Evolutionary conservation across 805 yeast genomes (phyloP), one percentile per base, ranked within the genome.

Genomic region (Wickerhamomyces silvicola): DNA sequence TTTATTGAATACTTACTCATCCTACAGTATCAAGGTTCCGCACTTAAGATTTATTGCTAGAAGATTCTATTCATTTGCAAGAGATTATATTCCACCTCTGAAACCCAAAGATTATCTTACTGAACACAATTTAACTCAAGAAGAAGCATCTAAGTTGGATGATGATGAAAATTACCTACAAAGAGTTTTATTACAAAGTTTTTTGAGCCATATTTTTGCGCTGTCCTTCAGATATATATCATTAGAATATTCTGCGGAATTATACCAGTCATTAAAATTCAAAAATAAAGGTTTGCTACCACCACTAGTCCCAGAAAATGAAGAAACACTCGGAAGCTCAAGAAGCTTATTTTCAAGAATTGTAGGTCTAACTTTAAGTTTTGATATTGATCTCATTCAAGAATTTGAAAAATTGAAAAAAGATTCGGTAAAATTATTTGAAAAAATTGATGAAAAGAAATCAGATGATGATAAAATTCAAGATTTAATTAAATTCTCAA

Each of bases 81-180:
- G 81, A 52, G 85, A 66, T 49, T 80, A 66, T 60, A 62, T 45
- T 7, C 70, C 75, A 22, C 63, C 78, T 10, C 47, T 54, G 33
- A 46, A 64, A 31, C 72, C 78, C 1, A 45, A 48, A 2, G 57
- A 57, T 24, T 46, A 54, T 24, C 65, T 75, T 2, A 45, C 50
- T 13, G 46, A 46, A 6, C 41, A 44, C 22, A 34, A 41, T 23
- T 10, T 56, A 11, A 39, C 56, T 6, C 41, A 55, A n/a, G 64
- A 60, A 17, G 62, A 69, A 22, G 41, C 62, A 1, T 60, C 56
- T 6, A 70, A 68, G 22, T 40, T 72, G 28, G 44, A 61, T 45
- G 64, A 64, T 22, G 78, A 75, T 42, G 92, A 82, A 52, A 60
- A 68, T 7, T 69, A 66, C 36, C 57, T 81, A 21, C 90, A 83